Evolutionary conservation across 768 basidiomycete species (phyloP).

Genomic region (Psilocybe subaeruginosa): DNA sequence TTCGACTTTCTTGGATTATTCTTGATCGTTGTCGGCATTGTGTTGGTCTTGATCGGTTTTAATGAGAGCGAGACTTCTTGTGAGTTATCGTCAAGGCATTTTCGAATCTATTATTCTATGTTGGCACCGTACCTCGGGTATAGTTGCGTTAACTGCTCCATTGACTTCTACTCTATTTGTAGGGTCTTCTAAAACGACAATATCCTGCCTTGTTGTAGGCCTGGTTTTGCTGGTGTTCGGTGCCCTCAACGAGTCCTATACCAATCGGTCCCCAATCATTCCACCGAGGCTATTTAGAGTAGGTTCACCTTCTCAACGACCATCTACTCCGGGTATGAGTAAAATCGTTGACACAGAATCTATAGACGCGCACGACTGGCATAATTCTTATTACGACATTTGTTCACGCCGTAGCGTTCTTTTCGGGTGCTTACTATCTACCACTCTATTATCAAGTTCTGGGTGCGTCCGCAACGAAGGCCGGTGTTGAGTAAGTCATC

Average conservation of each 20-base stretch:
- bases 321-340: no score
- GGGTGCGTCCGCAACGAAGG: conserved; percentile 71
- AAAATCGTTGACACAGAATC: no score
- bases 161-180: not conserved
- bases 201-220: conserved; percentile 67
- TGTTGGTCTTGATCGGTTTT: conserved; percentile 73
- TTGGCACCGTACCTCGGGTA: no score
- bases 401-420: conserved; percentile 70
- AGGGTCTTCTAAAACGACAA: conserved; percentile 67
- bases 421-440: conserved; percentile 64
- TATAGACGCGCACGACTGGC: conserved; percentile 72
- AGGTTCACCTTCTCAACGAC: conserved; percentile 5
- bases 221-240: conserved; percentile 51
- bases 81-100: conserved; percentile 32
- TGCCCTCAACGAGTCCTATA: conserved; percentile 61
- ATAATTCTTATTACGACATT: conserved; percentile 61
- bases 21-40: conserved; percentile 65
- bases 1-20: conserved; percentile 76
- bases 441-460: conserved; percentile 81
- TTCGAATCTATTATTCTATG: no score
- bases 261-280: conserved; percentile 70
- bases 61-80: conserved; percentile 70
- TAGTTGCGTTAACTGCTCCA: no score
- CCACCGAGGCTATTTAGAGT: conserved; percentile 79
- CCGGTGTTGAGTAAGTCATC: conserved; percentile 60